These are phyloP conservation scores for Arthrinium puccinioides DNA, from an alignment of 2,329 filamentous ascomycete genomes.

Conservation along the genomic window DNA sequence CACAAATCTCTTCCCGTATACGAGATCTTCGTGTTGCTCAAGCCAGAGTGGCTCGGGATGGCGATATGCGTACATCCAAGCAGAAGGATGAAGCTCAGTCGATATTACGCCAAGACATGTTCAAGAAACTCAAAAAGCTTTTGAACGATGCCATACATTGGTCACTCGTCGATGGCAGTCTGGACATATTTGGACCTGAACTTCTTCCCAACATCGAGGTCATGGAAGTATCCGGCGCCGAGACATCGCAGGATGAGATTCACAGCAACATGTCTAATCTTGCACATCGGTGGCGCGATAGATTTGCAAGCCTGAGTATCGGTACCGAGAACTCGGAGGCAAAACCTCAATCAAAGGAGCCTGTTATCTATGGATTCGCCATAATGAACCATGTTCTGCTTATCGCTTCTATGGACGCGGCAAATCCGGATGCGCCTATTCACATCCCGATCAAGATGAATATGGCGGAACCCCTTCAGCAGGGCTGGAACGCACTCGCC, in stretches of 20 bases:
- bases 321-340: neutral
- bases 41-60: constrained; percentile 4
- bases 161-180: constrained; percentile 17
- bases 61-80: too few species aligned
- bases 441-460: constrained; percentile 20
- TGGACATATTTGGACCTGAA: constrained; percentile 9
- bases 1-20: constrained; percentile 1
- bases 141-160: constrained; percentile 16
- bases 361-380: constrained; percentile 22
- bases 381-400: constrained; percentile 21
- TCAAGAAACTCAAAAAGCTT: constrained; percentile 10
- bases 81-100: too few species aligned
- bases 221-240: constrained; percentile 10
- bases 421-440: constrained; percentile 13
- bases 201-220: constrained; percentile 16
- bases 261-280: constrained; percentile 12
- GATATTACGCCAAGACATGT: constrained; percentile 14
- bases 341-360: constrained; percentile 8
- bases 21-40: constrained; percentile 2
- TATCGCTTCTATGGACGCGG: constrained; percentile 22
- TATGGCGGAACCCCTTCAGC: constrained; percentile 20
- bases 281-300: constrained; percentile 13
- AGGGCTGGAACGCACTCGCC: constrained; percentile 24
- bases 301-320: constrained; percentile 1
- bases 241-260: constrained; percentile 11